Evolutionary conservation across 2,329 filamentous ascomycete genomes (phyloP), one percentile per base, ranked within the genome.

Genomic region (Fusarium sterilihyphosum): DNA sequence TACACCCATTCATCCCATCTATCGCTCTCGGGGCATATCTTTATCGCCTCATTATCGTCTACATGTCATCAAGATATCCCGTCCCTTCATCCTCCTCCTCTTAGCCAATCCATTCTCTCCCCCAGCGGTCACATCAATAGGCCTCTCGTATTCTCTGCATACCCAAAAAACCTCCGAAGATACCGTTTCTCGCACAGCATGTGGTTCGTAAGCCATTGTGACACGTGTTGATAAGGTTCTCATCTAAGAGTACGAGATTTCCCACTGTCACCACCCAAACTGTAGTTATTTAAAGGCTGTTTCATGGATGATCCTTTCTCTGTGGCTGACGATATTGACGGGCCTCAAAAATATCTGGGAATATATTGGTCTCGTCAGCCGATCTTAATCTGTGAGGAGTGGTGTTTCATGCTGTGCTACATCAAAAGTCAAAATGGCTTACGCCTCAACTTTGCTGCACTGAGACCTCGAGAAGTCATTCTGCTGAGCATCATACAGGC

Each of bases 61-160:
- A 33, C 49, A 64, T 66, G 59, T 47, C 63, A 66, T 64, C 46
- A n/a, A 40, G 24, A 20, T 22, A 43, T 41, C 35, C 33, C 26
- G n/a, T 13, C 7, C 29, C 29, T 10, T 43, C 24, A 8, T 20
- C 35, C 58, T 24, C 14, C 44, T 26, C 17, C 44, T 47, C 24
- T 46, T 2, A 50, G 6, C 52, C 52, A 56, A 56, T 41, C 52
- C 52, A 38, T 29, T 54, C 12, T 38, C 52, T 29, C 8, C 33
- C 20, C 3, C n/a, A 37, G 24, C 18, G 33, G 43, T 31, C n/a
- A 3, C 53, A 59, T 31, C 41, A 61, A 35, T 1, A 6, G 37
- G 37, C 26, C 16, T 20, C 63, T 64, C 63, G 59, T 64, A 66
- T 66, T 64, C n/a, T 65, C 40, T 44, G 56, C 57, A 40, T 47